Conservation (phyloP, 371 early-diverging fungal species). For the Actinomortierella ambigua region DNA sequence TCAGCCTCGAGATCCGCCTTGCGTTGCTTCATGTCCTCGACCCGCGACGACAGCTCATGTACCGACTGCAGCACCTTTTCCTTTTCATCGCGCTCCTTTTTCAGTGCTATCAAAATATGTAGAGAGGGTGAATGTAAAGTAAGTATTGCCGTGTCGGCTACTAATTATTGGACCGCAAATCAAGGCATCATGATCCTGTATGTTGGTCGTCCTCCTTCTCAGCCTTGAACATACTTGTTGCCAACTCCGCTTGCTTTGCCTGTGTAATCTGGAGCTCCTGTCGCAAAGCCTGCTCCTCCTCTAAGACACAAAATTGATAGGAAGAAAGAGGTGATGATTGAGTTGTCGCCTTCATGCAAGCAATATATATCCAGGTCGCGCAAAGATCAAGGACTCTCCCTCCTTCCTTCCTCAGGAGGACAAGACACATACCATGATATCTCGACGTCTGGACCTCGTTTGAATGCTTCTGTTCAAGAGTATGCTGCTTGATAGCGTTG, state of each 20-base stretch:
- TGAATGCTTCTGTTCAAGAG: too few relatives aligned
- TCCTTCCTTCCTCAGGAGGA: too few relatives aligned
- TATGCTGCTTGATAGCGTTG: too few relatives aligned
- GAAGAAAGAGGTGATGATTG: too few relatives aligned
- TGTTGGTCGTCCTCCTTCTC: neutral
- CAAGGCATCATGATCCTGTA: neutral
- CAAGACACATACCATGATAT: too few relatives aligned
- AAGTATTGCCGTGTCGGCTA: neutral
- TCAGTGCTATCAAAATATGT: constrained; percentile 16
- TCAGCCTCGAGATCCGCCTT: constrained; percentile 13
- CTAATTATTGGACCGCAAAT: neutral
- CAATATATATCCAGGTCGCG: too few relatives aligned
- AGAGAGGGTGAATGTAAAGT: neutral
- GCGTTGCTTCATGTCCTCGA: constrained; percentile 25
- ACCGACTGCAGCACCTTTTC: constrained; percentile 17
- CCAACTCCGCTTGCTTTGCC: constrained; percentile 8
- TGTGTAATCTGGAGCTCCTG: constrained; percentile 23
- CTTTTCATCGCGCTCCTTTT: constrained; percentile 39
- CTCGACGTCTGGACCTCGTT: too few relatives aligned
- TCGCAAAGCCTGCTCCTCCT: constrained; percentile 17
- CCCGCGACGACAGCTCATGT: constrained; percentile 14
- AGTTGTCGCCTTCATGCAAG: too few relatives aligned
- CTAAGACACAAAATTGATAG: too few relatives aligned
- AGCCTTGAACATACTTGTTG: neutral
- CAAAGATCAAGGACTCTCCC: too few relatives aligned